These are phyloP conservation scores for Ophiocordyceps unilateralis DNA, from an alignment of 2,329 filamentous ascomycete genomes.

Conservation along the genomic window DNA sequence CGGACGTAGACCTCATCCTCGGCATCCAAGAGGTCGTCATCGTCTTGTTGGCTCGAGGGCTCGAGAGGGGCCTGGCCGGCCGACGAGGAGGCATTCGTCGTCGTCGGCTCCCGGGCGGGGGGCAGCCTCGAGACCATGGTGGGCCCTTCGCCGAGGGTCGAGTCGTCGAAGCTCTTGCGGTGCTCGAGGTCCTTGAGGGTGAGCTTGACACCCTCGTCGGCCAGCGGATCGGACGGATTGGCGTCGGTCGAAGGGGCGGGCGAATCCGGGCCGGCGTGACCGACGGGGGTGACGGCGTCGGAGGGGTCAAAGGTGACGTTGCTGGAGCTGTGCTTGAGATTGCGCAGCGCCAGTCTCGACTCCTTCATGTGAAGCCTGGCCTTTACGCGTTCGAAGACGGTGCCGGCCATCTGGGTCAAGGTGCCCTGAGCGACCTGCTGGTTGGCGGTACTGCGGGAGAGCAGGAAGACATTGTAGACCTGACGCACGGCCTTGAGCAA, in stretches of 20 bases:
- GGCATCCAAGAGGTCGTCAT: conserved; percentile 41
- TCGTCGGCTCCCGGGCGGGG: conserved; percentile 20
- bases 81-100: conserved; percentile 26
- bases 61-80: too few species aligned
- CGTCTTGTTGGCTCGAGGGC: conserved; percentile 33
- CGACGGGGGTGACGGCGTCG: conserved; percentile 17
- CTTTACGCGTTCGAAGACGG: conserved; percentile 91
- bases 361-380: conserved; percentile 76
- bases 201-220: conserved; percentile 33
- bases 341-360: conserved; percentile 42
- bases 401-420: conserved; percentile 95
- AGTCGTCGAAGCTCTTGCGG: conserved; percentile 53
- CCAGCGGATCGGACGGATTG: conserved; percentile 6
- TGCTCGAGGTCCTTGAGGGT: conserved; percentile 51
- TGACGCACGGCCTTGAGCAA: conserved; percentile 91
- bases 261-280: conserved; percentile 21
- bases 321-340: conserved; percentile 34
- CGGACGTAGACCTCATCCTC: conserved; percentile 96
- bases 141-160: conserved; percentile 46
- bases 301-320: conserved; percentile 32
- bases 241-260: conserved; percentile 14
- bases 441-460: conserved; percentile 85
- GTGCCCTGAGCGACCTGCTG: conserved; percentile 96
- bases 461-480: conserved; percentile 96
- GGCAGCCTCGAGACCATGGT: conserved; percentile 50